Conservation (phyloP, 2,329 filamentous ascomycete genomes). For the Dactylellina parvicollis region DNA sequence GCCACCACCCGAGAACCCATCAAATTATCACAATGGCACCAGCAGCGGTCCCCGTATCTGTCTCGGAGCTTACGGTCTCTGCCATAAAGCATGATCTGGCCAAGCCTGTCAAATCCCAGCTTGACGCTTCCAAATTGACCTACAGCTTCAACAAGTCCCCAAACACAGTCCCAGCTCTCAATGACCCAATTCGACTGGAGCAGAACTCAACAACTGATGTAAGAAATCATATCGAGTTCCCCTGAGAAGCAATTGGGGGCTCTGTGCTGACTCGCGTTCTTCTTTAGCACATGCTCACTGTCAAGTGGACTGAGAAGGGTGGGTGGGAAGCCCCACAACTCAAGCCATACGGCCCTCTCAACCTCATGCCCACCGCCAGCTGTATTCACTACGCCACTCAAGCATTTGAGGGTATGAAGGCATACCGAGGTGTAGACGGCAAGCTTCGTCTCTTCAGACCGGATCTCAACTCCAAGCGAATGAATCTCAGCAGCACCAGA, state of each 20-base stretch:
- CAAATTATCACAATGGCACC: conserved; percentile 36
- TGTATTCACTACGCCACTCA: conserved; percentile 89
- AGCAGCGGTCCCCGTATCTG: conserved; percentile 42
- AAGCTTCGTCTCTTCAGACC: conserved; percentile 81
- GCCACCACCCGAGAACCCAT: neutral
- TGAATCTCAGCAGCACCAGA: conserved; percentile 70
- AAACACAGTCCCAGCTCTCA: conserved; percentile 66
- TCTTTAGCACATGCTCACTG: conserved; percentile 87
- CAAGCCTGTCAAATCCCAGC: conserved; percentile 19
- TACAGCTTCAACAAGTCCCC: conserved; percentile 67
- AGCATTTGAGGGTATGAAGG: conserved; percentile 89
- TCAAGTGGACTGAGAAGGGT: conserved; percentile 70
- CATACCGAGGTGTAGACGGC: conserved; percentile 74
- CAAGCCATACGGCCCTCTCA: conserved; percentile 78
- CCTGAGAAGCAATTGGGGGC: neutral
- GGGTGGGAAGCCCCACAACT: conserved; percentile 81
- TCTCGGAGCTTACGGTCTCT: conserved; percentile 32
- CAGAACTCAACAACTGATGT: conserved; percentile 47
- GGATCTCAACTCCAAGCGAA: conserved; percentile 74
- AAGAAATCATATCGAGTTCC: conserved; percentile 12
- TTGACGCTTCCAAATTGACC: conserved; percentile 70
- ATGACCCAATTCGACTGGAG: conserved; percentile 60
- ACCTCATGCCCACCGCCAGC: conserved; percentile 81
- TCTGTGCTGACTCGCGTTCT: neutral
- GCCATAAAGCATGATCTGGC: conserved; percentile 36